Base-by-base conservation (phyloP, 345 rosid genomes). In the Noccaea bulbosa region DNA sequence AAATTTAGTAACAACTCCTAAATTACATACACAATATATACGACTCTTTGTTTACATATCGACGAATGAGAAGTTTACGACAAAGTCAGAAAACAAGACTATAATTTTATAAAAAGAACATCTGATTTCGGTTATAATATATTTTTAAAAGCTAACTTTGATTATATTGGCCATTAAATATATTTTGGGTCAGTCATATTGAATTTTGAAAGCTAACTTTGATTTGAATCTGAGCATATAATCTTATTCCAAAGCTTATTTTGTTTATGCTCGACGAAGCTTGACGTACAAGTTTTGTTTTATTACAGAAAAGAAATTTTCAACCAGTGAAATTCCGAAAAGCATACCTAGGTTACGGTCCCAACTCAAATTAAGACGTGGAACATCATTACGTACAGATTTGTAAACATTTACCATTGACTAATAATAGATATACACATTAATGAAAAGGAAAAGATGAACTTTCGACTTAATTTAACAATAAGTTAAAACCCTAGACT, bases 281-380 rank as follows among this genome's bases (percentile, higher is more conserved):
- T 35, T 69, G 38, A 57, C 65, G 39, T 69, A n/a, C 40, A 58
- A n/a, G 47, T 35, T 12, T 45, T 45, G 4, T 11, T 43, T 35
- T 27, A 27, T 15, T 24, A 6, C 15, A 24, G 32, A 11, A 24
- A 58, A 37, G 30, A 59, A 24, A 14, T 15, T 40, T 16, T 27
- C 40, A 30, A 44, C 44, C 27, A 41, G 7, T n/a, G 32, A 43
- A 24, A 55, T 33, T 53, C 43, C 15, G 46, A 12, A 67, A 68
- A 44, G 27, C 45, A 15, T 62, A 17, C 16, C 12, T 43, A 52
- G 62, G 53, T 43, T 33, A 62, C 69, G 75, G 68, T 71, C 62
- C 62, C 52, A 33, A 30, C 15, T 50, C 27, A 70, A 61, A 7
- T 51, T 52, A 48, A n/a, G 65, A 69, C 65, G 47, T 60, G 62